Base-by-base conservation (phyloP, 1,284 basidiomycete genomes). In the Cryptococcus maquisensis region DNA sequence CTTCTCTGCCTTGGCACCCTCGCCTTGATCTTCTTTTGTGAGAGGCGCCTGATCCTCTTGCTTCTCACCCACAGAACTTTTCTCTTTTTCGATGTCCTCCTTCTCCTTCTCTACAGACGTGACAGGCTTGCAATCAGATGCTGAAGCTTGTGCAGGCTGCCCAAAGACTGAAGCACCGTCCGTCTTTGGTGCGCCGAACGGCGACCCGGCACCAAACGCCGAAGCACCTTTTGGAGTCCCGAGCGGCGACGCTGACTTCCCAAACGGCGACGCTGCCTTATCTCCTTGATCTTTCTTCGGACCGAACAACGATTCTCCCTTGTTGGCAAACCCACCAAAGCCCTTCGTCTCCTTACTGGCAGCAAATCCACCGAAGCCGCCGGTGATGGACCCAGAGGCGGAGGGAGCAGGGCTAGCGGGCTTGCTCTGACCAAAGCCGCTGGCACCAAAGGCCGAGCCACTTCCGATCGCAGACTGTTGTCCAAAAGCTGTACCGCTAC, bases 351-450 rank as follows among this genome's bases (percentile, higher is more conserved):
- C 44, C 7, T 61, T 26, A 38, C 65, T 68, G 9, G 57, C 47
- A 4, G 64, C 66, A 44, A 74, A 74, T 1, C 63, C 66, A 6
- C 71, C 67, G 49, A 72, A 74, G 1, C 72, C 72, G 23, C 72
- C 72, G 0, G 63, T 60, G 39, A 71, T 66, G 37, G 47, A 35
- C 12, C 41, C 36, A 7, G 62, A 52, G 12, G 41, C 44, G 2
- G 57, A 47, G 9, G 66, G 60, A 16, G 52, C 51, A 32, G 28
- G 28, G 10, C 28, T 32, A 10, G 28, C 28, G 28, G 28, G 28
- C 2, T 67, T 54, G 13, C 62, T 42, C 47, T 61, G 53, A 13
- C 65, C 65, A 45, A 68, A 69, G 16, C 56, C 60, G 28, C 28
- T 32, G 28, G 28, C 4, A 6, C 28, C 28, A 20, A 40, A 40